phyloP scores from a whole-genome alignment of 208 protist genomes.

The Leishmania turanica region DNA sequence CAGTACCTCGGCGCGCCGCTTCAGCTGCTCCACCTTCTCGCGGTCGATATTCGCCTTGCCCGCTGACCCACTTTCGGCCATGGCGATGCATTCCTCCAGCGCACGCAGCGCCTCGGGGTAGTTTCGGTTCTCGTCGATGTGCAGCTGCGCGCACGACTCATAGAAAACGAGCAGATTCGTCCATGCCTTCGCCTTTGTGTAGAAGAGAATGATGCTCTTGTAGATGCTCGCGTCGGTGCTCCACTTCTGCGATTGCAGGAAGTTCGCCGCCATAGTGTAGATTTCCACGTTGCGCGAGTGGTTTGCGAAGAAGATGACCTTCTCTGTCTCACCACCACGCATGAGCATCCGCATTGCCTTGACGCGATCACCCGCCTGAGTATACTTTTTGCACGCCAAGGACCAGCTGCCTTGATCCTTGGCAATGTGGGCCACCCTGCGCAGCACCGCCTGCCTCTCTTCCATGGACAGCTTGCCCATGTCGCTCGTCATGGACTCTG shows the following conservation, averaged over 20 bases:
- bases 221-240: conserved; percentile 93
- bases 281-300: conserved; percentile 95
- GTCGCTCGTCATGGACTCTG: conserved; percentile 87
- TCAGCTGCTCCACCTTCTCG: conserved; percentile 48
- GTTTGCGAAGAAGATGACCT: conserved; percentile 97
- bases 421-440: conserved; percentile 83
- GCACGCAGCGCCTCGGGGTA: conserved; percentile 92
- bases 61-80: conserved; percentile 52
- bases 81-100: conserved; percentile 81
- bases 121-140: conserved; percentile 97
- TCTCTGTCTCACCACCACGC: conserved; percentile 95
- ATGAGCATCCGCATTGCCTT: conserved; percentile 98
- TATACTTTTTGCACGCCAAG: conserved; percentile 94
- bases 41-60: conserved; percentile 33
- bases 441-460: conserved; percentile 56
- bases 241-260: conserved; percentile 96
- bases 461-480: conserved; percentile 50
- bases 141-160: conserved; percentile 93
- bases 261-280: conserved; percentile 96
- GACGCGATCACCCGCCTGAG: conserved; percentile 94
- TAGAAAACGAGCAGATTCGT: conserved; percentile 91
- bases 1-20: conserved; percentile 57
- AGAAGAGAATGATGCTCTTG: conserved; percentile 97
- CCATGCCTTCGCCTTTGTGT: conserved; percentile 96
- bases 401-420: conserved; percentile 92